Conservation (phyloP, 768 basidiomycete genomes). For the Gautieria morchelliformis region DNA sequence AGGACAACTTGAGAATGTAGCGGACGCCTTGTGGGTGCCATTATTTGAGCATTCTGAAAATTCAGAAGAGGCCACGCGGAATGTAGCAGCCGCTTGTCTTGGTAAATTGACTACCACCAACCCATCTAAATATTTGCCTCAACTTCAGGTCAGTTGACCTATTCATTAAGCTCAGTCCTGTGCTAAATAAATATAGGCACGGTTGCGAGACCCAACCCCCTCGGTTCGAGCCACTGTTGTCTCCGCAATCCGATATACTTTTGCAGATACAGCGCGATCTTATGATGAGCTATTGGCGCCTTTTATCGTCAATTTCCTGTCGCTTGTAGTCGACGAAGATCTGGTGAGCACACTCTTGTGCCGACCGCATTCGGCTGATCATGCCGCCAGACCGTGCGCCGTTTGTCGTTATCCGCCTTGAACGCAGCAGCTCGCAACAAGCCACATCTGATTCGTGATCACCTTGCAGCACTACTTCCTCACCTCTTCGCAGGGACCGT, state of each 20-base stretch:
- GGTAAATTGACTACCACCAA: slow-evolving; percentile 92
- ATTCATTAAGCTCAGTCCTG: background rate
- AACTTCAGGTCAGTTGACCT: slow-evolving; percentile 62
- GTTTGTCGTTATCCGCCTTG: slow-evolving; percentile 79
- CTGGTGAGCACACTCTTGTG: slow-evolving; percentile 42
- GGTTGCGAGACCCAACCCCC: slow-evolving; percentile 58
- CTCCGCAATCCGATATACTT: slow-evolving; percentile 84
- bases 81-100: slow-evolving; percentile 92
- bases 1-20: slow-evolving; percentile 75
- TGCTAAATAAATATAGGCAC: slow-evolving; percentile 32
- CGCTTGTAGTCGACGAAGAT: slow-evolving; percentile 81
- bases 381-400: slow-evolving; percentile 68
- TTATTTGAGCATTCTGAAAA: slow-evolving; percentile 86
- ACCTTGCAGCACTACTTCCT: slow-evolving; percentile 66
- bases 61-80: slow-evolving; percentile 84
- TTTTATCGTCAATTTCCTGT: slow-evolving; percentile 83
- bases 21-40: slow-evolving; percentile 85
- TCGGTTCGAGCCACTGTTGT: slow-evolving; percentile 81
- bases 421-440: slow-evolving; percentile 96
- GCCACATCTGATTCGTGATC: slow-evolving; percentile 82
- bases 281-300: slow-evolving; percentile 90
- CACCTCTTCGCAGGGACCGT: slow-evolving; percentile 79
- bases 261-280: slow-evolving; percentile 74
- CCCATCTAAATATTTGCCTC: slow-evolving; percentile 83
- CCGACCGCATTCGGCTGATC: background rate